Percentiles rank a stretch among this genome's conserved stretches.
phyloP scores from a whole-genome alignment of 495 filamentous ascomycete species.

The Patellaria atrata region DNA sequence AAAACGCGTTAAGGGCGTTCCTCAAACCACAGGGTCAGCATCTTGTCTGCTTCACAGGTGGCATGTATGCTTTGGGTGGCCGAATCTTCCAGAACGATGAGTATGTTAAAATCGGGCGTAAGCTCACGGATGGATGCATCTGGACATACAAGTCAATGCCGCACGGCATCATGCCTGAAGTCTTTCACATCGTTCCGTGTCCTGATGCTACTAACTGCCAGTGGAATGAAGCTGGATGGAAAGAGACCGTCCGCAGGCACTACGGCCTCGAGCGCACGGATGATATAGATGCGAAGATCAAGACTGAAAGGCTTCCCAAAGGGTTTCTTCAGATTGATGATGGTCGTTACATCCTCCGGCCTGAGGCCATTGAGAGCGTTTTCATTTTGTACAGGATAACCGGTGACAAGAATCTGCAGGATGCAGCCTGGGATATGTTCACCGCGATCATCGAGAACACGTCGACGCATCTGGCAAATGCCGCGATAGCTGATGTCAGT shows the following conservation, averaged over 20 bases:
- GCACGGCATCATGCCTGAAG: slow-evolving; percentile 48
- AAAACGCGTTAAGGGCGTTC: slow-evolving; percentile 1
- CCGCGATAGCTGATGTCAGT: slow-evolving; percentile 48
- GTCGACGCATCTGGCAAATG: slow-evolving; percentile 42
- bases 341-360: slow-evolving; percentile 48
- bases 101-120: slow-evolving; percentile 40
- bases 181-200: slow-evolving; percentile 38
- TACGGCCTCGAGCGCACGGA: slow-evolving; percentile 22
- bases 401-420: slow-evolving; percentile 47
- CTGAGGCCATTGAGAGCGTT: slow-evolving; percentile 38
- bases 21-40: slow-evolving; percentile 37
- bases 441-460: slow-evolving; percentile 45
- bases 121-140: slow-evolving; percentile 44
- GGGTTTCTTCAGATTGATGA: slow-evolving; percentile 48
- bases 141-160: slow-evolving; percentile 46
- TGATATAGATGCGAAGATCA: slow-evolving; percentile 28
- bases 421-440: slow-evolving; percentile 71
- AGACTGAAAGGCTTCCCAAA: slow-evolving; percentile 36
- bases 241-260: slow-evolving; percentile 9
- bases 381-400: slow-evolving; percentile 69
- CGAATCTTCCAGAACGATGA: slow-evolving; percentile 42
- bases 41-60: slow-evolving; percentile 47
- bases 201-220: slow-evolving; percentile 29
- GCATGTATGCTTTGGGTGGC: slow-evolving; percentile 46
- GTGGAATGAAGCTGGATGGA: slow-evolving; percentile 46